These are phyloP conservation scores for Paraconiothyrium sp. DNA, from an alignment of 2,329 filamentous ascomycete genomes.

Conservation along the genomic window DNA sequence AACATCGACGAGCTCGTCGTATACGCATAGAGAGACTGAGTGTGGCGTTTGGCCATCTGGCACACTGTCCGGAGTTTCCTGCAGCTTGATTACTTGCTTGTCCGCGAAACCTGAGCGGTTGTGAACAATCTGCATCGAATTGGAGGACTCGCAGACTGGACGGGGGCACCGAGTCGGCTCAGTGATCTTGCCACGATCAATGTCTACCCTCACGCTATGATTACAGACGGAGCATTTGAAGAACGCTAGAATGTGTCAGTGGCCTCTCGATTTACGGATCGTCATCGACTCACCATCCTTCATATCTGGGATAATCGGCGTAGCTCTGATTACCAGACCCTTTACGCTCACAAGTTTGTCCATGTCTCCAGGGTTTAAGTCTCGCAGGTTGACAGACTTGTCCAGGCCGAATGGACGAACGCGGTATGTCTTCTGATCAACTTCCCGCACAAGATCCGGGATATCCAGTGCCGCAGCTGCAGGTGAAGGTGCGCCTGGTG, in stretches of 20 bases:
- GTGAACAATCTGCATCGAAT: slow-evolving; percentile 98
- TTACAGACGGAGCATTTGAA: slow-evolving; percentile 96
- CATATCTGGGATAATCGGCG: slow-evolving; percentile 98
- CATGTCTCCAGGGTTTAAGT: slow-evolving; percentile 95
- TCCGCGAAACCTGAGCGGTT: slow-evolving; percentile 95
- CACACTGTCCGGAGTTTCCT: slow-evolving; percentile 94
- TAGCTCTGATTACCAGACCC: slow-evolving; percentile 93
- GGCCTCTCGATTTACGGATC: not conserved
- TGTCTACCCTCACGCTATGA: slow-evolving; percentile 87
- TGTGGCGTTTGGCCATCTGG: slow-evolving; percentile 97
- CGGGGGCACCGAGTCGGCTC: slow-evolving; percentile 93
- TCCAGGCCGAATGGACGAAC: slow-evolving; percentile 91
- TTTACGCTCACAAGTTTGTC: slow-evolving; percentile 96
- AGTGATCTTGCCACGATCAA: slow-evolving; percentile 95
- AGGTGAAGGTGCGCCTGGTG: slow-evolving; percentile 45
- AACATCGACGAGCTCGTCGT: slow-evolving; percentile 95
- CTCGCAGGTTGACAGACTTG: slow-evolving; percentile 86
- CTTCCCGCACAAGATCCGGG: slow-evolving; percentile 78
- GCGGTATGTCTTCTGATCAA: slow-evolving; percentile 81
- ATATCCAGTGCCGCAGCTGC: slow-evolving; percentile 58
- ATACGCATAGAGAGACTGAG: slow-evolving; percentile 94
- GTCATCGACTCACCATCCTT: slow-evolving; percentile 70
- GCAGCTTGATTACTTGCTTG: slow-evolving; percentile 98
- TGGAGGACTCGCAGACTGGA: slow-evolving; percentile 79
- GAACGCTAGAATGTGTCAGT: slow-evolving; percentile 69